Conservation (phyloP, 768 basidiomycete species). For the Podaxis pistillaris region DNA sequence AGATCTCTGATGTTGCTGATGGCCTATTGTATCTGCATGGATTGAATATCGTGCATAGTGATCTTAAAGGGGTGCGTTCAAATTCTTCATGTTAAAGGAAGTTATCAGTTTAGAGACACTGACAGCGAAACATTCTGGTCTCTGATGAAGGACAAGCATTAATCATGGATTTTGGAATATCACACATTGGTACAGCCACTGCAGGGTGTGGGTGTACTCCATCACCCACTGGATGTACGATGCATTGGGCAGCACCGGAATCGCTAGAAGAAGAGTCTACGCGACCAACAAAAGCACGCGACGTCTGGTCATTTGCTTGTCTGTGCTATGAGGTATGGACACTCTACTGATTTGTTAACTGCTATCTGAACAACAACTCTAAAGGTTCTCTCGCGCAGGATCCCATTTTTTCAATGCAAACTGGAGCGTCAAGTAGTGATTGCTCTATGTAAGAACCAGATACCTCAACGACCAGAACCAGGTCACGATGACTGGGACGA, state of each 20-base stretch:
- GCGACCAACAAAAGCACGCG: too few species aligned
- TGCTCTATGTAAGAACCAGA: neutral
- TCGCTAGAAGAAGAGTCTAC: too few species aligned
- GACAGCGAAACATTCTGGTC: neutral
- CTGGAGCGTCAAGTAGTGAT: neutral
- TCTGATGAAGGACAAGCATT: neutral
- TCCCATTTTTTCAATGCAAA: neutral
- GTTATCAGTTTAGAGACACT: neutral
- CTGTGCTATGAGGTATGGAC: too few species aligned
- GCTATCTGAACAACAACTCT: neutral
- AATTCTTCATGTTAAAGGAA: neutral
- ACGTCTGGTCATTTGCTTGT: too few species aligned
- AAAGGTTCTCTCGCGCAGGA: neutral
- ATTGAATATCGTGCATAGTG: neutral
- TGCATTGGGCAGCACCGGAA: too few species aligned
- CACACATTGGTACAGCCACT: neutral
- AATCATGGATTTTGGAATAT: slow-evolving; percentile 4
- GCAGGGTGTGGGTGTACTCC: too few species aligned
- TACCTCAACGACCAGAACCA: neutral
- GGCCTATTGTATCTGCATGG: neutral
- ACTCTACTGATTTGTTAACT: too few species aligned
- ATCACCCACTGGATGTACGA: too few species aligned
- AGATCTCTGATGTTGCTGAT: neutral
- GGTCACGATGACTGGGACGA: neutral
- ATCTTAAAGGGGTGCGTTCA: slow-evolving; percentile 5